Evolutionary conservation across 2,329 filamentous ascomycete species (phyloP).

Genomic region (Botrytis byssoidea): DNA sequence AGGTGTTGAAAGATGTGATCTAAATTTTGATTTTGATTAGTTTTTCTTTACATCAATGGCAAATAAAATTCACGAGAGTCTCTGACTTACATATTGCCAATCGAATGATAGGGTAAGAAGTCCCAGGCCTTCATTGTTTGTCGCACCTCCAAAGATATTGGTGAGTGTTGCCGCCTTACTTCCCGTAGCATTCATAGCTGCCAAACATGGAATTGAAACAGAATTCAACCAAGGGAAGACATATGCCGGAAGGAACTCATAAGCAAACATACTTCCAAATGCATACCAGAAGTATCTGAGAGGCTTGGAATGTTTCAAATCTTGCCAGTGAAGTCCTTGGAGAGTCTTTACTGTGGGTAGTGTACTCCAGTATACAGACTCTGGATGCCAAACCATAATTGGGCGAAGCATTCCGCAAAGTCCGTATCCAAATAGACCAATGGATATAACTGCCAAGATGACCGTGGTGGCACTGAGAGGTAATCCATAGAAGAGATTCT

Average conservation of each 20-base stretch:
- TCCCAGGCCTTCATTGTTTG: conserved; percentile 47
- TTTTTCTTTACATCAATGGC: background rate
- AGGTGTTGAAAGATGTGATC: conserved; percentile 54
- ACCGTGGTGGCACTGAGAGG: conserved; percentile 42
- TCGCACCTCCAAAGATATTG: conserved; percentile 49
- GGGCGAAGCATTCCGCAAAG: conserved; percentile 49
- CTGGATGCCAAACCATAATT: conserved; percentile 48
- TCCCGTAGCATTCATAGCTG: conserved; percentile 39
- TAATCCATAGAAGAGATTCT: conserved; percentile 48
- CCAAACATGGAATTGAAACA: conserved; percentile 47
- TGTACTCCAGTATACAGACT: conserved; percentile 48
- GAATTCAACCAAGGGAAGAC: conserved; percentile 47
- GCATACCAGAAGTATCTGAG: conserved; percentile 45
- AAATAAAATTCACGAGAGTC: background rate
- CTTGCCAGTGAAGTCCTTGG: conserved; percentile 43
- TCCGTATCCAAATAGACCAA: conserved; percentile 50
- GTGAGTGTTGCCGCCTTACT: conserved; percentile 44
- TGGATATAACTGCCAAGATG: conserved; percentile 48
- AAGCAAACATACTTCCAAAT: conserved; percentile 45
- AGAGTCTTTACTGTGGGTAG: conserved; percentile 43
- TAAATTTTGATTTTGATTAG: conserved; percentile 32
- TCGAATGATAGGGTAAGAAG: conserved; percentile 45
- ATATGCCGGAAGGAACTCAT: conserved; percentile 50
- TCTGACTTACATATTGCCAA: conserved; percentile 47
- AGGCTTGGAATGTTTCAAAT: conserved; percentile 42